Evolutionary conservation across 2,329 filamentous ascomycete species (phyloP), one percentile per base, ranked within the genome.

Genomic region (Alternaria ethzedia): DNA sequence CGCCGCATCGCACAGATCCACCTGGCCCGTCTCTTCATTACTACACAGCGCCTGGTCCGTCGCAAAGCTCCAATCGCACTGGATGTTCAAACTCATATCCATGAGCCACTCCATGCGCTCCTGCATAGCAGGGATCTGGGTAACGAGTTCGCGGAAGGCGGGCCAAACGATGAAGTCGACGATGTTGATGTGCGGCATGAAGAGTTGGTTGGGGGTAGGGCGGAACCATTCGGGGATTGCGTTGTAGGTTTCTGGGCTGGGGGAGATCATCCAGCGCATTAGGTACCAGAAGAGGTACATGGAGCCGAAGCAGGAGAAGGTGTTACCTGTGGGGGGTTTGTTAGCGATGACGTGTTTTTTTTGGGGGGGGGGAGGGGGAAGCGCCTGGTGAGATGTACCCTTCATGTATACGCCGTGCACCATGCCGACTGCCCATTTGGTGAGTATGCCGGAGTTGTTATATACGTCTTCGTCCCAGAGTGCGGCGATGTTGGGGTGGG

Each of bases 221-320:
- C 71, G 65, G 6, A 74, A 54, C 71, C 70, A 74, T 25, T 73
- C 69, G 23, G 71, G 71, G 15, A 74, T 69, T 21, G 61, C 41
- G 25, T 66, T 66, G 20, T 74, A 74, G 3, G 71, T 73, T 47
- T 73, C 65, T 6, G 66, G 66, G 1, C 70, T 71, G 9, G 71
- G 71, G 0, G 61, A 73, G 15, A 74, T 69, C 70, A 74, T 73
- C 71, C 71, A 74, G 30, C 71, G 62, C 67, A 69, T 71, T 1
- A 74, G 54, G 25, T 63, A 71, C 71, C 71, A 74, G 52, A 68
- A 69, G 1, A 68, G 12, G 36, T 74, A 68, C 70, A 74, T 74
- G 26, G 58, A 70, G 21, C 67, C 68, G 25, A 71, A 70, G 54
- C 70, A 70, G n/a, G 71, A 73, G 13, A 73, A 74, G 13, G 69